Evolutionary conservation across 2,329 filamentous ascomycete species (phyloP).

Genomic region (Byssochlamys sp.): DNA sequence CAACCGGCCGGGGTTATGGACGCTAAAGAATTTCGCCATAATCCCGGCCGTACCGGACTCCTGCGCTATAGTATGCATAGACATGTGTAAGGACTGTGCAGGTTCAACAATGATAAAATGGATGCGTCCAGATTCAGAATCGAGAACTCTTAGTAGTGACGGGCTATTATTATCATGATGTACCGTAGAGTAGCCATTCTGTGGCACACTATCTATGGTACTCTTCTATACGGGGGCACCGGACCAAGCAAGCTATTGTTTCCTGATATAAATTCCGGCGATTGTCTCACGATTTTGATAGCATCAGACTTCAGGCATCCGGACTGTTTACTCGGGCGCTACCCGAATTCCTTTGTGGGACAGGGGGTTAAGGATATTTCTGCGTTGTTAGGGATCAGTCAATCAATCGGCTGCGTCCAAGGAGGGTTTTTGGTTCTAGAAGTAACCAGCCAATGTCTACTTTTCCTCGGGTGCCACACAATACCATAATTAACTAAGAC

Average conservation of each 20-base stretch:
- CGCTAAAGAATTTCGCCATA: not conserved
- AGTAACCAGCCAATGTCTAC: not conserved
- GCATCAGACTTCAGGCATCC: not conserved
- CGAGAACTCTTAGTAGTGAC: not conserved
- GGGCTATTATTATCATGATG: not conserved
- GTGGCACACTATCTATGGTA: too few species aligned
- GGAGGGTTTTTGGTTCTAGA: not conserved
- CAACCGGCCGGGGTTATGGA: not conserved
- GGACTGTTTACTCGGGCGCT: not conserved
- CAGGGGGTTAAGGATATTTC: not conserved
- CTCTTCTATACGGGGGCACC: too few species aligned
- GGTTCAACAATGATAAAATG: not conserved
- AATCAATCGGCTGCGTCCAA: too few species aligned
- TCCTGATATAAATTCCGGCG: too few species aligned
- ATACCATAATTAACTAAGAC: not conserved
- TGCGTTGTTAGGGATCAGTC: too few species aligned
- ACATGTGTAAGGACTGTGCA: not conserved
- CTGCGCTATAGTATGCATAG: not conserved
- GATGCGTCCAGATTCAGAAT: not conserved
- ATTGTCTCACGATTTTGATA: too few species aligned
- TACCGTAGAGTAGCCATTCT: too few species aligned
- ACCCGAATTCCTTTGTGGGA: not conserved
- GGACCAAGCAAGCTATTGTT: too few species aligned
- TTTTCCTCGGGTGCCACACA: not conserved
- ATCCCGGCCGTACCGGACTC: not conserved